A percentile compares a stretch with the other conserved stretches of the same genome.
Conservation (phyloP, 2,329 filamentous ascomycete genomes). For the Colletotrichum paranaense region DNA sequence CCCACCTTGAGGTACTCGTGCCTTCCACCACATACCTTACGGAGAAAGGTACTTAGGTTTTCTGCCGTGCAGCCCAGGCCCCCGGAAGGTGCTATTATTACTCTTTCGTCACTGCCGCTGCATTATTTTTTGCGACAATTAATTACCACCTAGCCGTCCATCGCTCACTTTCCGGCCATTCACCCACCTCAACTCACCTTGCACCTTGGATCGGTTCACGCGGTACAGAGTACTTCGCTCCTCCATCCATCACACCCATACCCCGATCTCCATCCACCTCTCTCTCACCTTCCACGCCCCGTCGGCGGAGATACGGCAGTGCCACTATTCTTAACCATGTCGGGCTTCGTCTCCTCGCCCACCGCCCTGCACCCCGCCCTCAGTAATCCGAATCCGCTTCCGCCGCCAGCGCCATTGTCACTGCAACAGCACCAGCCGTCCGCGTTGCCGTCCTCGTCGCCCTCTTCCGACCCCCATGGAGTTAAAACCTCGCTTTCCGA, state of each 20-base stretch:
- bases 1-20: too few species aligned
- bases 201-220: not conserved
- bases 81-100: not conserved
- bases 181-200: too few species aligned
- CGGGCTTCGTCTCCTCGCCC: constrained; percentile 55
- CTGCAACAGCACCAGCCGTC: constrained; percentile 1
- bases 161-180: not conserved
- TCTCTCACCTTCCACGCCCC: not conserved
- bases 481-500: constrained; percentile 42
- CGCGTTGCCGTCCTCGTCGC: not conserved
- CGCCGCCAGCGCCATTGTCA: constrained; percentile 35
- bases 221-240: not conserved
- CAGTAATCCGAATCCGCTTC: constrained; percentile 49
- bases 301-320: constrained; percentile 23
- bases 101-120: constrained; percentile 1
- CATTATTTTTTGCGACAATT: not conserved
- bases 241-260: not conserved
- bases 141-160: not conserved
- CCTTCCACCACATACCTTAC: not conserved
- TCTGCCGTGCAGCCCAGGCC: too few species aligned
- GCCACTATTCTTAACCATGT: constrained; percentile 33
- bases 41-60: too few species aligned
- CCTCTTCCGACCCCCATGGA: constrained; percentile 33
- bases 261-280: not conserved
- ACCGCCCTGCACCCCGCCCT: constrained; percentile 63